Conservation (phyloP, 169 alveolate species). For the Plasmodium relictum region DNA sequence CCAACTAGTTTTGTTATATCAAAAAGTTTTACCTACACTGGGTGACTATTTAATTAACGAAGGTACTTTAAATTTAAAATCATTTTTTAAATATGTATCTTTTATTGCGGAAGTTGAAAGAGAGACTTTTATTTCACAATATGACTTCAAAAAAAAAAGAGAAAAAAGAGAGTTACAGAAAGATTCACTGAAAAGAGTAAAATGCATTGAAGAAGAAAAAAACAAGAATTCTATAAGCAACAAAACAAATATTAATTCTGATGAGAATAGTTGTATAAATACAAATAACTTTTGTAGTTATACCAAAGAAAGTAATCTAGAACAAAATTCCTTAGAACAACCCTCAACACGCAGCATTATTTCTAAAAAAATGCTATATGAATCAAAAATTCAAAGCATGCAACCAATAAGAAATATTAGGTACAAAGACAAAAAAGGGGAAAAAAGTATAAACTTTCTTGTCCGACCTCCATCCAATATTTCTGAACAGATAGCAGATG, state of each 20-base stretch:
- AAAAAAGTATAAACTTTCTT: slow-evolving; percentile 64
- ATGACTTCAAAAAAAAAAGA: slow-evolving; percentile 87
- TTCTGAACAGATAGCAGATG: not conserved
- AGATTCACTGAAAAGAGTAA: slow-evolving; percentile 45
- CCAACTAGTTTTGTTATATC: slow-evolving; percentile 95
- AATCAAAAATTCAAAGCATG: slow-evolving; percentile 66
- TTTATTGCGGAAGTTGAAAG: slow-evolving; percentile 92
- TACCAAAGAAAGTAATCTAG: not conserved
- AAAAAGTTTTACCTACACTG: slow-evolving; percentile 90
- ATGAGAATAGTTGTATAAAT: not conserved
- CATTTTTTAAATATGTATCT: slow-evolving; percentile 84
- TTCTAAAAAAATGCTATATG: slow-evolving; percentile 43
- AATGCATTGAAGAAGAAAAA: slow-evolving; percentile 29
- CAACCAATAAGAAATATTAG: slow-evolving; percentile 74
- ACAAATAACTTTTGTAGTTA: not conserved
- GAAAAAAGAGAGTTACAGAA: slow-evolving; percentile 82
- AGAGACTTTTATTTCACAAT: slow-evolving; percentile 87
- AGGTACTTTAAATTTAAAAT: slow-evolving; percentile 89
- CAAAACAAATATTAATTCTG: not conserved
- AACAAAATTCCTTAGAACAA: not conserved
- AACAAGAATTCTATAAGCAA: not conserved
- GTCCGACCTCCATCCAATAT: slow-evolving; percentile 48
- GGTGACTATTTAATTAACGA: slow-evolving; percentile 93
- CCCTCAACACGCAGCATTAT: not conserved
- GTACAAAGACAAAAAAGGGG: slow-evolving; percentile 72